phyloP scores from a whole-genome alignment of 371 early-diverging fungal species.

The Dentiscutata heterogama region DNA sequence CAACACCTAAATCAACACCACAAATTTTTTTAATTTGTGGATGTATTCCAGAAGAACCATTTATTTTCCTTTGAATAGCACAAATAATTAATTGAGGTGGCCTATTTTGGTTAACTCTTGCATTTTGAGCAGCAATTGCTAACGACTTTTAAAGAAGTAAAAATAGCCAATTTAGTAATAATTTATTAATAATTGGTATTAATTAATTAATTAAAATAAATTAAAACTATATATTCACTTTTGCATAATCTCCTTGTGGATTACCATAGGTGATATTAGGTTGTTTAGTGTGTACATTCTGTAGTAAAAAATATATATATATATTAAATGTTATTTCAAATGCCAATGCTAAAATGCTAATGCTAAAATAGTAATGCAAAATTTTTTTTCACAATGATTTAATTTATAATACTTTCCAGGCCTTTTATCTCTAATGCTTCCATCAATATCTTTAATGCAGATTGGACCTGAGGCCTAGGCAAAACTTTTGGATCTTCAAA shows the following conservation, averaged over 20 bases:
- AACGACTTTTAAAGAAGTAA: too few species aligned
- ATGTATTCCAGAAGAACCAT: conserved; percentile 90
- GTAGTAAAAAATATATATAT: neutral
- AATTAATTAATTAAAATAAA: too few species aligned
- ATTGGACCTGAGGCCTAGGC: neutral
- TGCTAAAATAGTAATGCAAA: too few species aligned
- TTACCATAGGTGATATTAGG: neutral
- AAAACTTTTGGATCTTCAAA: neutral
- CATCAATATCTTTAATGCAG: neutral
- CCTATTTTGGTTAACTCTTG: too few species aligned
- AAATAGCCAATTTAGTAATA: too few species aligned
- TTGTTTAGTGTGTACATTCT: neutral
- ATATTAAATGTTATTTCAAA: neutral
- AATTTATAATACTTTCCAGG: neutral
- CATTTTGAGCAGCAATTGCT: too few species aligned
- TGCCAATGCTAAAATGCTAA: too few species aligned
- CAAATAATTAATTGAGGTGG: conserved; percentile 80
- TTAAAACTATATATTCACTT: neutral
- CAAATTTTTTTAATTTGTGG: conserved; percentile 84
- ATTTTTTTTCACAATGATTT: too few species aligned
- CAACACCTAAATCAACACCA: conserved; percentile 77
- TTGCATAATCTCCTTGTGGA: neutral
- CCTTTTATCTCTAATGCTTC: neutral
- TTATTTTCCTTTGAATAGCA: conserved; percentile 87
- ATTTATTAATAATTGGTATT: too few species aligned